Base-by-base conservation (phyloP, 305 asterid genomes). In the Fraxinus greggii region DNA sequence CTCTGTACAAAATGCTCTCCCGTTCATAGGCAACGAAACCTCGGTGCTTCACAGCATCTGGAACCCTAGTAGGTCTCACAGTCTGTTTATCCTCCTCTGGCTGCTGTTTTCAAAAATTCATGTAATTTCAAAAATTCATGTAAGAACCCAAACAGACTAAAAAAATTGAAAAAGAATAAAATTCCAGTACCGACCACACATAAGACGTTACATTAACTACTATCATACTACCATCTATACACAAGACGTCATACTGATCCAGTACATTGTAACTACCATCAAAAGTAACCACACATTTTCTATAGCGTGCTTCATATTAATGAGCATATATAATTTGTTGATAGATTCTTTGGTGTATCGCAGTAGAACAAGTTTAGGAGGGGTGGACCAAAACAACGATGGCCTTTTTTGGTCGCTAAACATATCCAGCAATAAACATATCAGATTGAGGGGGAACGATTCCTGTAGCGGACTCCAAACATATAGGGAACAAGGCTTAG, bases 11-110 rank as follows among this genome's bases (percentile, higher is more conserved):
- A 76, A 97, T 85, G 9, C 99, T 90, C 87, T 97, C 94, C 5
- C 98, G 91, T 87, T 93, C 98, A 69, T 97, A 97, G 72, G 95
- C 92, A 67, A 93, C 94, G 85, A 97, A 97, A 70, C 99, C 99
- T 67, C 98, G 87, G 83, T 89, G 91, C 89, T 97, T 95, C 81
- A 87, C 89, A 79, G 99, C 98, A 83, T 92, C 93, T 67, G 85
- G 54, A 80, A 95, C 98, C 74, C 86, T 85, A n/a, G 89, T 88
- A 15, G 99, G 99, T 83, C 98, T 92, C 90, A 85, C 86, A 63
- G 36, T 59, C 7, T 86, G 28, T 77, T 86, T 33, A 21, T 82
- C 85, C 80, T 87, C 91, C 89, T 88, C 91, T 51, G 77, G 95
- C 98, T 93, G 86, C 75, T 19, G 72, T 86, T 81, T 48, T 38